Evolutionary conservation across 179 eudicot species (phyloP).

Genomic region (Pouteria campechiana): DNA sequence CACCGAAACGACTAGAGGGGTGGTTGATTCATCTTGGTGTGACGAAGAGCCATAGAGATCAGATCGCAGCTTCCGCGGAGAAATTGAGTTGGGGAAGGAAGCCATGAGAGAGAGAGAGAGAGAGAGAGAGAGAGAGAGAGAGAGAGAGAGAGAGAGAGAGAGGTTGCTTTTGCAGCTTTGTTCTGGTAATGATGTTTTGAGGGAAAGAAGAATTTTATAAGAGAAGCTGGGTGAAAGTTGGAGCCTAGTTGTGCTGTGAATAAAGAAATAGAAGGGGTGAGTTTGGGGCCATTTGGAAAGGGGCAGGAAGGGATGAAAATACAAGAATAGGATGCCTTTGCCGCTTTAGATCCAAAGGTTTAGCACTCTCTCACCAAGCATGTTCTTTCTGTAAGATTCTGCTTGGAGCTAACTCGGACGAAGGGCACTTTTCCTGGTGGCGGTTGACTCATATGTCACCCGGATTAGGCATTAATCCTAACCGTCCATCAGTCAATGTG

Average conservation of each 20-base stretch:
- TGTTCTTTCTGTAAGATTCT: too few species aligned
- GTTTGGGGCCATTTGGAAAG: slow-evolving; percentile 25
- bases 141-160: slow-evolving; percentile 1
- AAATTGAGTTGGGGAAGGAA: slow-evolving; percentile 21
- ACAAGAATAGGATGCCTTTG: too few species aligned
- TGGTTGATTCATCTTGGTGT: slow-evolving; percentile 41
- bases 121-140: not conserved
- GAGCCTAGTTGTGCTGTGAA: slow-evolving; percentile 4
- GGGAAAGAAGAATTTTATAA: not conserved
- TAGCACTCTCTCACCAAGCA: too few species aligned
- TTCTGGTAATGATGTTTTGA: not conserved
- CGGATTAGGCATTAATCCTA: too few species aligned
- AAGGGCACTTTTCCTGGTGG: too few species aligned
- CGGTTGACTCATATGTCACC: too few species aligned
- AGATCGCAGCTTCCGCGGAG: slow-evolving; percentile 68
- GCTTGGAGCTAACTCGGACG: too few species aligned
- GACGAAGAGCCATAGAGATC: slow-evolving; percentile 63
- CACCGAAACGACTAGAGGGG: slow-evolving; percentile 75
- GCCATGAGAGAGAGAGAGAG: slow-evolving; percentile 11
- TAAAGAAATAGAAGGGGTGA: slow-evolving; percentile 2
- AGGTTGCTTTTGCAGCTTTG: slow-evolving; percentile 3
- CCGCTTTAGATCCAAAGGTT: too few species aligned
- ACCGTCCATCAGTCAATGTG: too few species aligned
- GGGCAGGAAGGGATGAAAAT: slow-evolving; percentile 17
- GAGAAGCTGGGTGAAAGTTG: slow-evolving; percentile 25